Base-by-base conservation (phyloP, 345 rosid species). In the Eucalyptus erythrocorys region DNA sequence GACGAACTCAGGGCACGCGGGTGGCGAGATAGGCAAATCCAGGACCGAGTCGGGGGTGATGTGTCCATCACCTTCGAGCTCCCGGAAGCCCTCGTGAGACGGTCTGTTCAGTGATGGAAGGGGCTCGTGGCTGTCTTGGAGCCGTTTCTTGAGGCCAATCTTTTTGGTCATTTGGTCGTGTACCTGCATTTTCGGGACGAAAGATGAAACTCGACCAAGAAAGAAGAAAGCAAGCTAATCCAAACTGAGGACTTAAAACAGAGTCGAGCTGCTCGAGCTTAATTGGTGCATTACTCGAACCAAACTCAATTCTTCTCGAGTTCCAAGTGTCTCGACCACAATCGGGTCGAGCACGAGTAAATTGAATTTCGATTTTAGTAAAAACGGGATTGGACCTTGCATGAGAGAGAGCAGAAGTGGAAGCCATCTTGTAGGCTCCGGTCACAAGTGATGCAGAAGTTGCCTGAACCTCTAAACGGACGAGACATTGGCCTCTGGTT, bases 361-460 rank as follows among this genome's bases (percentile, higher is more conserved):
- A 40, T 76, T 40, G 47, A 21, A 76, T 40, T 76, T 40, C 84
- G 22, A 24, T 21, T 76, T 40, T 40, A 19, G 26, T 19, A 40
- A 13, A 13, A 49, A 4, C 12, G 30, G 43, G 59, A 48, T 32
- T 30, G 32, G 68, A 96, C 99, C 99, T 97, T 97, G 98, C 99
- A 97, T 40, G 94, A 95, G 90, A 97, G 94, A 66, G 96, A 97
- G 90, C 99, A 97, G 92, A 95, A 96, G 87, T 90, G 90, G 88
- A 92, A 96, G 8, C 96, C 94, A 30, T 94, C 95, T 87, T 95
- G 98, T 13, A 97, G 95, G 90, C 93, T 91, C 87, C 98, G 92
- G 91, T 94, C 94, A 88, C 99, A 97, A 40, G 95, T 94, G 88
- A 45, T 45, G 90, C 99, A 97, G 64, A 91, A 64, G 93, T 95